A percentile compares a stretch with the other conserved stretches of the same genome.
phyloP scores from a whole-genome alignment of 192 early-diverging fungal genomes.

The Dispira simplex region DNA sequence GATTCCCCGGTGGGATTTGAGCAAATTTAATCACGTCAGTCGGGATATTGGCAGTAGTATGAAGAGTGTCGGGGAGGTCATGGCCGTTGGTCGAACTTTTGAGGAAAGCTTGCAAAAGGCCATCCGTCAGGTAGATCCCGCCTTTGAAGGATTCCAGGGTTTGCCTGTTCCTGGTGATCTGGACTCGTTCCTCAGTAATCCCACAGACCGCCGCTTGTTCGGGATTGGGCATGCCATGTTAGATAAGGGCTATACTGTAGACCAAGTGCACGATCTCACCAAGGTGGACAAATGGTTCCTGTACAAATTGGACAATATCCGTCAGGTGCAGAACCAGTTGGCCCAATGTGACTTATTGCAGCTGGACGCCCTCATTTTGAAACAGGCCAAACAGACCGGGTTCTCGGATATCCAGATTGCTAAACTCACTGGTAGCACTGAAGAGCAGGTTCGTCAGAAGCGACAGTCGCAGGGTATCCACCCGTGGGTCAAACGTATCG shows the following conservation, averaged over 20 bases:
- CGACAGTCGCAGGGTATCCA: too few species aligned
- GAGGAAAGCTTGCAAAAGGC: slow-evolving; percentile 98
- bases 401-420: slow-evolving; percentile 89
- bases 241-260: slow-evolving; percentile 82
- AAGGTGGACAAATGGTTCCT: slow-evolving; percentile 97
- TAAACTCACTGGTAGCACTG: slow-evolving; percentile 1
- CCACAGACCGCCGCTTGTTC: slow-evolving; percentile 90
- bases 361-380: slow-evolving; percentile 38
- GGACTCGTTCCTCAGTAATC: slow-evolving; percentile 77
- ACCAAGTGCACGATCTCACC: slow-evolving; percentile 80
- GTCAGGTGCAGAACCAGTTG: slow-evolving; percentile 43
- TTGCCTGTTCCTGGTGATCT: slow-evolving; percentile 49
- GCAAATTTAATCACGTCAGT: slow-evolving; percentile 89
- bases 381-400: slow-evolving; percentile 82
- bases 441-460: too few species aligned
- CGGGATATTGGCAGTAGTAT: slow-evolving; percentile 81
- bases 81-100: slow-evolving; percentile 93
- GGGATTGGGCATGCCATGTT: slow-evolving; percentile 86
- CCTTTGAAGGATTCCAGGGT: slow-evolving; percentile 71
- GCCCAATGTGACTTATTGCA: slow-evolving; percentile 36
- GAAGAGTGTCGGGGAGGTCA: slow-evolving; percentile 98
- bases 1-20: slow-evolving; percentile 85
- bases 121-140: slow-evolving; percentile 77
- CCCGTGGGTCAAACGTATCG: too few species aligned
- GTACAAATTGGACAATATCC: slow-evolving; percentile 74